Evolutionary conservation across 352 stramenopile species (phyloP), one percentile per base, ranked within the genome.

Genomic region (Saprolegnia parasitica): DNA sequence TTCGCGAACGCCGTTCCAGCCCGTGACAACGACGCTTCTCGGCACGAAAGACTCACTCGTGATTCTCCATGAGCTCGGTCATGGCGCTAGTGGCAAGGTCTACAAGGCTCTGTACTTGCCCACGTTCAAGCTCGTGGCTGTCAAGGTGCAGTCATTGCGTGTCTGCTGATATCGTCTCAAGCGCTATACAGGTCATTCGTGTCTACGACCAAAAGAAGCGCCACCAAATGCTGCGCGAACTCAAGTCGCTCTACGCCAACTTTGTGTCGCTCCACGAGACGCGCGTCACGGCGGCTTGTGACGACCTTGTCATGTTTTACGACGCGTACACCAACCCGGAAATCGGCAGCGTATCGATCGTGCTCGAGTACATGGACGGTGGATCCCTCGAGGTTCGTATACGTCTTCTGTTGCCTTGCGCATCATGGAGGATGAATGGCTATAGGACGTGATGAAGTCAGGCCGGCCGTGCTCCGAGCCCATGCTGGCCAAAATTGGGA

Each of bases 351-450:
- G 90, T 98, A 13, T 96, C 84, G 5, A 97, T 98, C 56, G 84
- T 98, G n/a, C 75, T 98, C 23, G 93, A 98, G 76, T 97, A 97
- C 73, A 98, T 98, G 92, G 84, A 97, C 63, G 89, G 83, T 11
- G 93, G 93, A 0, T 97, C 89, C 9, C 76, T 98, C 0, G 86
- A 98, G 71, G 67, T 73, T 56, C 26, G 16, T 47, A 35, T 35
- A 5, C 29, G 29, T 35, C 29, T 35, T 5, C 2, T 2, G 29
- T 15, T 45, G 20, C 13, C 21, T 65, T 52, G 47, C 84, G 13
- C 70, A 89, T 15, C 40, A 79, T 18, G 49, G 26, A 5, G n/a
- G 29, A 74, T 76, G 8, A 74, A 71, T 16, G 72, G 56, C 26
- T 9, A 16, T 63, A 70, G 63, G 63, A 70, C n/a, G 20, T 70